Base-by-base conservation (phyloP, 2,329 filamentous ascomycete species). In the Huntiella bhutanensis region DNA sequence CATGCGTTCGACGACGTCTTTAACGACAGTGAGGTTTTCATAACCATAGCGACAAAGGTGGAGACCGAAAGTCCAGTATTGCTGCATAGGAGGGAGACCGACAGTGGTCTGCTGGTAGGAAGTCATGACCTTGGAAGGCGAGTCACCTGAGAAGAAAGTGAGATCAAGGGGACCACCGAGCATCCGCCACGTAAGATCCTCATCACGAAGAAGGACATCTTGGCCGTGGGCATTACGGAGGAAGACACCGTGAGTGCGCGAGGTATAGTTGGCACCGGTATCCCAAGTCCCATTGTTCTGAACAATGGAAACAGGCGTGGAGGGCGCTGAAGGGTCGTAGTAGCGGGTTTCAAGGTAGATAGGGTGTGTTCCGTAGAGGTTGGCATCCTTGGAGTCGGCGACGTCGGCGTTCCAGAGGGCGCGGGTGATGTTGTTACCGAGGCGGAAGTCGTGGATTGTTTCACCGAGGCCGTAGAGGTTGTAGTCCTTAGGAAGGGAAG, bases 311-410 rank as follows among this genome's bases (percentile, higher is more conserved):
- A 63, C 60, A 3, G 69, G 68, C 3, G 64, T 63, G 1, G 62
- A 57, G 1, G 59, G 50, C 42, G 70, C 63, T 8, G 33, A 13
- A 8, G 69, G 62, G 51, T 77, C 68, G 54, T 77, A 84, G 60
- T 86, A 88, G 48, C 81, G 70, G 1, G 81, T 87, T 52, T 88
- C 83, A 3, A 87, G 64, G 56, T 88, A 91, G 55, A 87, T 75
- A 0, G 83, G 79, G 53, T 91, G 83, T 36, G 67, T 70, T 5
- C 83, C 82, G 54, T 91, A 91, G 4, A 86, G 65, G 54, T 87
- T 87, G 10, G 64, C 58, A 36, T 76, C 75, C 35, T 77, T 71
- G 4, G 70, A 69, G 54, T 81, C 77, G 5, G 71, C 79, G 28
- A 69, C 69, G 59, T 87, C 81, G 12, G 77, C 77, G 28, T 76